Conservation (phyloP, 768 basidiomycete species). For the Mycena capillaripes region DNA sequence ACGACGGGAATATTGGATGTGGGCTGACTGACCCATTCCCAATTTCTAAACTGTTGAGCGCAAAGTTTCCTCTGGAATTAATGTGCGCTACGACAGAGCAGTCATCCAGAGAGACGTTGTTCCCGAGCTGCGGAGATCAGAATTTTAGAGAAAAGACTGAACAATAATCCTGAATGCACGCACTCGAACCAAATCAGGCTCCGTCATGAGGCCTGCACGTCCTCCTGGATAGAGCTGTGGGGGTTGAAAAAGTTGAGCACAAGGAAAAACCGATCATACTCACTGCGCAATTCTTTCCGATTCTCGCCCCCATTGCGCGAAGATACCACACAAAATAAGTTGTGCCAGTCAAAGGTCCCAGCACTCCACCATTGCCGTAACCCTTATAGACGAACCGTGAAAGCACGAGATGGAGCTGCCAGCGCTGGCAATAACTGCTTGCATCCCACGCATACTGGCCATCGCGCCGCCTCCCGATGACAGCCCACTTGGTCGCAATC, state of each 20-base stretch:
- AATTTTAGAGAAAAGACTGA: not conserved
- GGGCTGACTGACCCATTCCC: conserved; percentile 48
- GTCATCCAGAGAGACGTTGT: conserved; percentile 59
- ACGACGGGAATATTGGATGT: not conserved
- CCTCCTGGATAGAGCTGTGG: conserved; percentile 60
- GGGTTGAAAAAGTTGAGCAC: too few relatives aligned
- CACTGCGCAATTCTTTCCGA: conserved; percentile 57
- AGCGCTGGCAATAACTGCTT: conserved; percentile 62
- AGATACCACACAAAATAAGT: conserved; percentile 61
- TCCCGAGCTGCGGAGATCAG: conserved; percentile 48
- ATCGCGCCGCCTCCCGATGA: conserved; percentile 55
- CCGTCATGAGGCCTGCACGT: conserved; percentile 59
- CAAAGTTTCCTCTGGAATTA: conserved; percentile 61
- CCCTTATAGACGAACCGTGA: conserved; percentile 53
- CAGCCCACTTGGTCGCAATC: conserved; percentile 57
- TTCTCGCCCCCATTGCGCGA: conserved; percentile 58
- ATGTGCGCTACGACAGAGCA: conserved; percentile 64
- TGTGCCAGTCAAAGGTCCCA: conserved; percentile 55
- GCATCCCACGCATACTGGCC: conserved; percentile 61
- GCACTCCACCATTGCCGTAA: conserved; percentile 56
- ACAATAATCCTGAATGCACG: not conserved
- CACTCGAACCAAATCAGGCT: conserved; percentile 61
- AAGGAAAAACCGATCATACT: too few relatives aligned
- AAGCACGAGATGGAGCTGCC: conserved; percentile 60
- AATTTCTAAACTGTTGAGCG: conserved; percentile 57